Evolutionary conservation across 495 filamentous ascomycete species (phyloP), one percentile per base, ranked within the genome.

Genomic region (Penicillium lagena): DNA sequence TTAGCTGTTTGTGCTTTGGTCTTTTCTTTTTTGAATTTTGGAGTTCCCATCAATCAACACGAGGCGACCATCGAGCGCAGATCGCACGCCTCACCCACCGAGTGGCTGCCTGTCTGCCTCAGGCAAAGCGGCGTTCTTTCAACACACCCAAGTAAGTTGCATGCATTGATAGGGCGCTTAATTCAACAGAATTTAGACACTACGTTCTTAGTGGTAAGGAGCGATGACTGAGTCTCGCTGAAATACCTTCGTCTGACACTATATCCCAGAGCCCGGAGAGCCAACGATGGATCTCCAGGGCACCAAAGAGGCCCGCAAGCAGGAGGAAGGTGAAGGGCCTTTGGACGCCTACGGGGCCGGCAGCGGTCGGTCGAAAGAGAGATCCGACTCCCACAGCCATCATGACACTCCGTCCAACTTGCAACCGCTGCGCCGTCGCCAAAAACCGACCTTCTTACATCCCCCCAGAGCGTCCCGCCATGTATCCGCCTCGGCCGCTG

Each of bases 261-360:
- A 22, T 4, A 22, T 22, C 29, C 10, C n/a, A 22, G 33, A 38
- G 11, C 35, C 33, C 28, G 28, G 33, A 29, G 12, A 42, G 35
- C 50, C 54, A 49, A 40, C 49, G 40, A 72, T 73, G 70, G 68
- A 73, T 54, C 62, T 72, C 44, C 68, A 71, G 47, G 66, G 66
- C 31, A 68, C 70, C n/a, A 72, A 71, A 50, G 67, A 72, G 53
- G 62, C 70, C 40, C 64, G 62, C 13, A 59, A 64, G 35, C 62
- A 70, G 43, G 68, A 73, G 42, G 70, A 72, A 31, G 53, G 55
- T 29, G 68, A 73, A 36, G 64, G 67, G 34, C 52, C 66, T 11
- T 49, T 69, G 37, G 62, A 71, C 40, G 56, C 64, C 12, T 72
- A 66, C 45, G 62, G 60, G 30, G 42, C 39, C 37, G 58, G 54